Evolutionary conservation across 768 basidiomycete genomes (phyloP).

Genomic region (Dendrothele bispora): DNA sequence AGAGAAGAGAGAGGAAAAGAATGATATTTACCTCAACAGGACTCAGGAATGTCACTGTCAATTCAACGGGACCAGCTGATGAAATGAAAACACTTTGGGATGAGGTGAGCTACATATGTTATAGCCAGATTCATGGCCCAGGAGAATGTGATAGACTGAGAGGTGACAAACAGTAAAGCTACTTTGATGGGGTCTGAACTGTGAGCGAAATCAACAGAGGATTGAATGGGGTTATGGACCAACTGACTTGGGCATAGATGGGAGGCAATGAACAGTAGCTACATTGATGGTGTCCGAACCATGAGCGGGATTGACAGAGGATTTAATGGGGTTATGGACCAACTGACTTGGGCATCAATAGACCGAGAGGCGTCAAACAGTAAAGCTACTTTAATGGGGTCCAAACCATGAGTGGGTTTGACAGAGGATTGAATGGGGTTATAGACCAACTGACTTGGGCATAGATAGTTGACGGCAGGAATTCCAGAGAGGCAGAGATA

Average conservation of each 20-base stretch:
- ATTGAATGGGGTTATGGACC: neutral
- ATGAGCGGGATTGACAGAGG: too few species aligned
- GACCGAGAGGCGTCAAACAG: too few species aligned
- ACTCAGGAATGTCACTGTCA: constrained; percentile 55
- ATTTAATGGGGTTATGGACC: too few species aligned
- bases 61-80: constrained; percentile 49
- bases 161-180: constrained; percentile 42
- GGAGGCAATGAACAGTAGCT: constrained; percentile 45
- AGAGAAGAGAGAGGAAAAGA: too few species aligned
- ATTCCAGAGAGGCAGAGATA: neutral
- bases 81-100: constrained; percentile 53
- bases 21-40: constrained; percentile 54
- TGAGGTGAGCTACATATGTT: constrained; percentile 43
- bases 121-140: neutral
- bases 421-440: constrained; percentile 30
- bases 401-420: constrained; percentile 34
- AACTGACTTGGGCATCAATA: too few species aligned
- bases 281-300: constrained; percentile 60
- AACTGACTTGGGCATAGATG: constrained; percentile 10
- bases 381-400: constrained; percentile 48
- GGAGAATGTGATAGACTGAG: neutral
- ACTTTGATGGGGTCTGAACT: constrained; percentile 58
- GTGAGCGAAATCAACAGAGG: constrained; percentile 49
- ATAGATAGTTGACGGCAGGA: constrained; percentile 19
- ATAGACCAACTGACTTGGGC: constrained; percentile 24